Evolutionary conservation across 805 yeast species (phyloP), one percentile per base, ranked within the genome.

Genomic region (Metschnikowia arizonensis): DNA sequence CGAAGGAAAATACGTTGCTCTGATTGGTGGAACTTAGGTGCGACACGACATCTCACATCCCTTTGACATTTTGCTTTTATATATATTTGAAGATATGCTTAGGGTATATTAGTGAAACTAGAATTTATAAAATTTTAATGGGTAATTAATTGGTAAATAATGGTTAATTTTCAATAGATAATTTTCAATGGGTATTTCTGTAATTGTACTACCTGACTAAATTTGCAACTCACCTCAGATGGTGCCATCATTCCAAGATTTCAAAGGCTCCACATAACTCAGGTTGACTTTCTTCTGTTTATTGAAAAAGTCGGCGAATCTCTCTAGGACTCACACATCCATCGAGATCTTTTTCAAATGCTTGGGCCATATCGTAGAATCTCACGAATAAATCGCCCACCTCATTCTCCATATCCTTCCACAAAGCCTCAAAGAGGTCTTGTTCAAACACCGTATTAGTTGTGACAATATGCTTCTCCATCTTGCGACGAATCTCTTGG

Each of bases 331-430:
- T 68, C 47, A 83, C 74, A 40, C 68, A 70, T 29, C 69, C 62
- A 30, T 72, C 78, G n/a, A 74, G 65, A 30, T 81, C 83, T 42
- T 69, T 69, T 52, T 83, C 85, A 48, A 74, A 73, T 9, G 54
- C 44, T 40, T 74, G 79, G 28, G 84, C 72, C 15, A 85, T 70
- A 1, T 70, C 66, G 50, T 73, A 74, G 46, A 89, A 64, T 38
- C 79, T 73, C 50, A 74, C 64, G 53, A 83, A 79, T 21, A 79
- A 68, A 5, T 74, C 70, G 17, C 78, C 75, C 53, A 81, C 82
- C 50, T 80, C 79, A 17, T 79, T 81, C 53, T 83, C 88, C 47
- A 86, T 65, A 15, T 85, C 81, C 12, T 74, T 69, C 93, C 96
- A 83, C 45, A 88, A 72, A 56, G 75, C 78, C 31, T 77, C 80